Conservation (phyloP, 192 early-diverging fungal genomes). For the Coemansia sp. region DNA sequence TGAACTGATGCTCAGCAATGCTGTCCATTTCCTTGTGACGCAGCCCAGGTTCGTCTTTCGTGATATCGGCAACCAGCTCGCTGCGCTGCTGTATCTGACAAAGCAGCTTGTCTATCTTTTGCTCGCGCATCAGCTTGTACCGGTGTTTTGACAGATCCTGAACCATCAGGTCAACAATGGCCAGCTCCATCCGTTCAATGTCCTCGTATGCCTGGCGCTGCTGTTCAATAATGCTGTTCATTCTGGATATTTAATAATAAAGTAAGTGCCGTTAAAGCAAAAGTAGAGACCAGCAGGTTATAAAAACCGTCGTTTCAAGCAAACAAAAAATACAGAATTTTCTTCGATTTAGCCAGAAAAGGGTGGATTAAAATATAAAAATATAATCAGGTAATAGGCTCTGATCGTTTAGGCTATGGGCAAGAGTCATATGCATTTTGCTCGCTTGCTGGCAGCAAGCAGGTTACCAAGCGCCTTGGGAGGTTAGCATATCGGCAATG, state of each 20-base stretch:
- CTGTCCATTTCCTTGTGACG: constrained; percentile 69
- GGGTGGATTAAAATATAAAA: neutral
- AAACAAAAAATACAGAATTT: too few species aligned
- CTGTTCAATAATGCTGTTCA: constrained; percentile 68
- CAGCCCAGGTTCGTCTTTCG: constrained; percentile 69
- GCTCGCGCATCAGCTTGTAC: constrained; percentile 79
- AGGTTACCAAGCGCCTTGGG: neutral
- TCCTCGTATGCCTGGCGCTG: constrained; percentile 84
- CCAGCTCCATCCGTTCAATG: constrained; percentile 89
- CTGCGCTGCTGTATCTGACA: constrained; percentile 70
- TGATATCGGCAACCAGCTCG: constrained; percentile 62
- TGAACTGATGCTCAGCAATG: constrained; percentile 73
- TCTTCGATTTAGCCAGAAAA: neutral
- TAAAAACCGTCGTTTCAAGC: neutral
- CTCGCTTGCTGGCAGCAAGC: neutral
- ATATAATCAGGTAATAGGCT: neutral
- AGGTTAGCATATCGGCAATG: constrained; percentile 9
- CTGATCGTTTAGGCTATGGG: neutral
- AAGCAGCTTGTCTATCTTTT: constrained; percentile 68
- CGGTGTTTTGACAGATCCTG: constrained; percentile 76
- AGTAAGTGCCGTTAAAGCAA: too few species aligned
- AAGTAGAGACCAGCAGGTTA: neutral
- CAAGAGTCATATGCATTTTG: neutral
- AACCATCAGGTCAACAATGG: constrained; percentile 78
- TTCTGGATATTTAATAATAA: constrained; percentile 8